Percentiles rank a stretch among this genome's conserved stretches.
Conservation (phyloP, 352 stramenopile genomes). For the Pythium biforme region DNA sequence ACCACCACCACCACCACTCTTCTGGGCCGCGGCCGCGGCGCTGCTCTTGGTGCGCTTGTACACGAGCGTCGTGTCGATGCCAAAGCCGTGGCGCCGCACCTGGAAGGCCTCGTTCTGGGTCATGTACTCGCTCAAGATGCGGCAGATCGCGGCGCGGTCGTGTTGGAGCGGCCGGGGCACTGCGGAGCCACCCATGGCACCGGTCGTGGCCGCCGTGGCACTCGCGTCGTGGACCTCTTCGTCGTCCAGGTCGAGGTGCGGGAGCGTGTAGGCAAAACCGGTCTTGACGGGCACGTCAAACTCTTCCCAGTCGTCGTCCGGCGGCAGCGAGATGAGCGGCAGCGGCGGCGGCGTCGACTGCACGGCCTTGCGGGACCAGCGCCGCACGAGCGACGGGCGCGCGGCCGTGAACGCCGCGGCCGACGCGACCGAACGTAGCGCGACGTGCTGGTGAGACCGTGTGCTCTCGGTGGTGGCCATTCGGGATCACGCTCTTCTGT, state of each 20-base stretch:
- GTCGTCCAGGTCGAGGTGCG: constrained; percentile 39
- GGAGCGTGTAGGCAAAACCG: constrained; percentile 54
- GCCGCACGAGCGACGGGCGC: constrained; percentile 33
- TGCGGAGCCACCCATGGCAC: neutral
- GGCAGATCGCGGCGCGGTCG: constrained; percentile 36
- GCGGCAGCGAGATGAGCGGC: constrained; percentile 62
- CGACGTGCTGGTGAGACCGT: neutral
- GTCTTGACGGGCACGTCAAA: constrained; percentile 59
- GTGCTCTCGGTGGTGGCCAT: neutral
- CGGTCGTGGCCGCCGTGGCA: neutral
- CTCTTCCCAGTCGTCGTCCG: constrained; percentile 66
- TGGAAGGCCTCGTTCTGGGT: constrained; percentile 65
- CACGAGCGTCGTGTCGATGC: constrained; percentile 50
- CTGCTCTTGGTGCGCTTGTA: constrained; percentile 64
- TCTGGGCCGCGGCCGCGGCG: no score
- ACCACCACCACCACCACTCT: no score
- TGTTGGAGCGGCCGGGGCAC: neutral
- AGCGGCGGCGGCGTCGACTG: constrained; percentile 51
- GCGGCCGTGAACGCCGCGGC: constrained; percentile 15
- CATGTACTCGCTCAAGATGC: constrained; percentile 67
- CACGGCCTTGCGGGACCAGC: constrained; percentile 40
- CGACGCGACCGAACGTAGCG: constrained; percentile 9
- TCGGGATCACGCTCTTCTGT: no score
- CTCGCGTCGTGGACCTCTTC: constrained; percentile 34
- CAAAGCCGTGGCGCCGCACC: constrained; percentile 53